Percentiles rank a stretch among this genome's conserved stretches.
Evolutionary conservation across 495 filamentous ascomycete genomes (phyloP).

Genomic region (Xylaria venustula): DNA sequence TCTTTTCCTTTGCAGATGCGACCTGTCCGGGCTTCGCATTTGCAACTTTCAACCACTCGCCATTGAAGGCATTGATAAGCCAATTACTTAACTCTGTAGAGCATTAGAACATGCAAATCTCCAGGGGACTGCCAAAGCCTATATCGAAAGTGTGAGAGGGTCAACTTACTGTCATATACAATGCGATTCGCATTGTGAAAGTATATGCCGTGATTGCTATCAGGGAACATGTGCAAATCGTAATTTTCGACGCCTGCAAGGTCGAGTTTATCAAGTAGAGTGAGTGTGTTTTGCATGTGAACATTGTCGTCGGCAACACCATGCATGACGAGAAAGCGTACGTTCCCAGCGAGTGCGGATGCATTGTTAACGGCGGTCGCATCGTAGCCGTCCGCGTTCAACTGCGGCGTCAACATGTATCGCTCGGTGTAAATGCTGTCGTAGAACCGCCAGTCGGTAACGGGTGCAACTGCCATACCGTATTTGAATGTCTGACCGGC

Average conservation of each 20-base stretch:
- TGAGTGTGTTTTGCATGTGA: slow-evolving; percentile 89
- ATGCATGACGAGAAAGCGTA: slow-evolving; percentile 91
- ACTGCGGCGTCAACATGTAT: slow-evolving; percentile 90
- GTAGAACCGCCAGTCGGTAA: slow-evolving; percentile 96
- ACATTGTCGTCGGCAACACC: slow-evolving; percentile 95
- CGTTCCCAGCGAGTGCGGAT: slow-evolving; percentile 65
- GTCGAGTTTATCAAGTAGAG: slow-evolving; percentile 83
- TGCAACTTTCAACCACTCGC: slow-evolving; percentile 81
- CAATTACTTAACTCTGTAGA: slow-evolving; percentile 78
- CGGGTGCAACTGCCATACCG: slow-evolving; percentile 96
- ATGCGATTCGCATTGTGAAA: slow-evolving; percentile 92
- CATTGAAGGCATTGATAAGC: slow-evolving; percentile 97
- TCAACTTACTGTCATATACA: slow-evolving; percentile 86
- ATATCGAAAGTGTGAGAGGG: slow-evolving; percentile 2
- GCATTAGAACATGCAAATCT: slow-evolving; percentile 24
- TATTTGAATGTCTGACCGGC: slow-evolving; percentile 88
- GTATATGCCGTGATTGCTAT: slow-evolving; percentile 91
- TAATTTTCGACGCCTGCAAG: slow-evolving; percentile 86
- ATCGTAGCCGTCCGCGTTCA: slow-evolving; percentile 75
- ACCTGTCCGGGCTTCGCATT: slow-evolving; percentile 57
- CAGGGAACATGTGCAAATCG: slow-evolving; percentile 93
- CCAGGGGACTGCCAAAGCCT: neutral
- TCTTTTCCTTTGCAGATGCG: slow-evolving; percentile 13
- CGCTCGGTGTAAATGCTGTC: slow-evolving; percentile 95
- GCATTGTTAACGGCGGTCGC: slow-evolving; percentile 71